Percentiles rank a stretch among this genome's conserved stretches.
Evolutionary conservation across 2,329 filamentous ascomycete species (phyloP).

Genomic region (Nigrospora sphaerica): DNA sequence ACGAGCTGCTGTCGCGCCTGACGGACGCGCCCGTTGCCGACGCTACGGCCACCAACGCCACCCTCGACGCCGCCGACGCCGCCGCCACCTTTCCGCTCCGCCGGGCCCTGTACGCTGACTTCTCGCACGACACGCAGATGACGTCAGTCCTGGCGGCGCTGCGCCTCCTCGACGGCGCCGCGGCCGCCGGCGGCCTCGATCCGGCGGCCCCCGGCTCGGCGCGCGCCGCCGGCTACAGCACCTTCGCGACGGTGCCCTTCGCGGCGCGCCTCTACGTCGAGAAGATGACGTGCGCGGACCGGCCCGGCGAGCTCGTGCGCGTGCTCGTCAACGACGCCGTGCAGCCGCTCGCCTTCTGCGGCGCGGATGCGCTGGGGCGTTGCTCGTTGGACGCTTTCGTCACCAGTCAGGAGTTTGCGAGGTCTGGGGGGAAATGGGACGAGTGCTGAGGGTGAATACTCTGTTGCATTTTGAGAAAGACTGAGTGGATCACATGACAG

Average conservation of each 20-base stretch:
- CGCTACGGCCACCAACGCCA: constrained; percentile 68
- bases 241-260: constrained; percentile 77
- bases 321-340: constrained; percentile 81
- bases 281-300: constrained; percentile 63
- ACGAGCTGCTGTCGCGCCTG: constrained; percentile 78
- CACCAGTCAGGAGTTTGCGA: constrained; percentile 66
- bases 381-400: constrained; percentile 67
- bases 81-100: constrained; percentile 66
- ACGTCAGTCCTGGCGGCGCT: constrained; percentile 67
- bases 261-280: constrained; percentile 76
- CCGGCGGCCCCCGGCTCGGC: constrained; percentile 5
- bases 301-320: constrained; percentile 62
- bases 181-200: constrained; percentile 41
- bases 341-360: constrained; percentile 62
- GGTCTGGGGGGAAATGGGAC: constrained; percentile 65
- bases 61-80: constrained; percentile 58
- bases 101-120: constrained; percentile 70
- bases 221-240: constrained; percentile 58
- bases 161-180: constrained; percentile 55
- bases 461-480: too few relatives aligned
- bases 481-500: too few relatives aligned
- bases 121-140: constrained; percentile 88
- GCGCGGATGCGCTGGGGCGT: constrained; percentile 60
- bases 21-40: constrained; percentile 63
- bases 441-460: constrained; percentile 43